Evolutionary conservation across 257 asterid species (phyloP), one percentile per base, ranked within the genome.

Genomic region (Plantago ovata): DNA sequence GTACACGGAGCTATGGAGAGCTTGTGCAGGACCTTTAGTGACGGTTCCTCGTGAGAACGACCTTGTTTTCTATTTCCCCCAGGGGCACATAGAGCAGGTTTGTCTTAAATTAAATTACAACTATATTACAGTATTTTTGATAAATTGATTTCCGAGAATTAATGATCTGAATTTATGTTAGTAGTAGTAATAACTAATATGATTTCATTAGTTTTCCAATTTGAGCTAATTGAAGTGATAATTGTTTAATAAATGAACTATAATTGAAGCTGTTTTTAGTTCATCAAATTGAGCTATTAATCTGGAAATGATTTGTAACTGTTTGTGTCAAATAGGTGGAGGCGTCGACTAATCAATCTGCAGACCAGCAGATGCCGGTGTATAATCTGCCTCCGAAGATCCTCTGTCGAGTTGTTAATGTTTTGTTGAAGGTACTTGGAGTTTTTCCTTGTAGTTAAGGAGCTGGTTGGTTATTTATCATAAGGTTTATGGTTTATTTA

Each of bases 81-180:
- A 92, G 80, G 98, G 98, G 45, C 98, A 92, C 77, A 82, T 88
- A 48, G 98, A 92, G 61, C 98, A 92, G 96, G 98, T 92, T 52
- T 56, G 53, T 45, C 42, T 58, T 21, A 41, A 12, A 1, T 1
- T 8, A 11, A 3, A 15, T 18, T 10, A 6, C 20, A 13, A 22
- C 38, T 39, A 7, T 50, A 9, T 50, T 9, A n/a, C 2, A 4
- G 8, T 41, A 13, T n/a, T 41, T 10, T 43, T 13, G 14, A 6
- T 21, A 3, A 38, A 13, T 55, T 64, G 6, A 41, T 40, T 20
- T 39, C 7, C 38, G 36, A 28, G 7, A 28, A 19, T 56, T 39
- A 10, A 39, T 28, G 48, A 14, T 53, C 49, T 24, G 8, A 28
- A 45, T 9, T 15, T 42, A 4, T 28, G 36, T 28, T 3, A 3